Percentiles rank a stretch among this genome's conserved stretches.
phyloP scores from a whole-genome alignment of 495 filamentous ascomycete genomes.

The Lophium mytilinum region DNA sequence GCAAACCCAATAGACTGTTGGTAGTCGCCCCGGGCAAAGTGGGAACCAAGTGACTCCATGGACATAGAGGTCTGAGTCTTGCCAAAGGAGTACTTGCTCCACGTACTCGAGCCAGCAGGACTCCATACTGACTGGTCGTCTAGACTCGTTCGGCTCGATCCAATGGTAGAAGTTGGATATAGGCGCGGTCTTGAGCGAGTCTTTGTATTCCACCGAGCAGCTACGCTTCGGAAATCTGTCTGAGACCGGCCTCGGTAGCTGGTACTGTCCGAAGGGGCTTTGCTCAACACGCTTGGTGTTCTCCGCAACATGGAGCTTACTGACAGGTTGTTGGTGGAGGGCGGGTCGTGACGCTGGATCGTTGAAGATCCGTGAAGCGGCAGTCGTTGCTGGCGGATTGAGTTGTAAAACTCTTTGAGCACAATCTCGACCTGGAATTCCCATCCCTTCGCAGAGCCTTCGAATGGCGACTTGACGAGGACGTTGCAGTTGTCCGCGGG shows the following conservation, averaged over 20 bases:
- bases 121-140: conserved; percentile 92
- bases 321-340: conserved; percentile 42
- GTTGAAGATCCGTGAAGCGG: conserved; percentile 63
- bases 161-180: conserved; percentile 69
- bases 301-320: conserved; percentile 59
- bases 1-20: conserved; percentile 97
- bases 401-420: conserved; percentile 84
- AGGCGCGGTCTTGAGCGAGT: conserved; percentile 75
- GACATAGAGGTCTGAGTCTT: conserved; percentile 87
- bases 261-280: conserved; percentile 65
- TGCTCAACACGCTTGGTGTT: conserved; percentile 83
- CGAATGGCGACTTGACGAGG: conserved; percentile 73
- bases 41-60: conserved; percentile 75
- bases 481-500: conserved; percentile 40
- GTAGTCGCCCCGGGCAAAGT: conserved; percentile 74
- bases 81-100: conserved; percentile 89
- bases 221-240: conserved; percentile 55
- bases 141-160: conserved; percentile 87
- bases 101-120: conserved; percentile 77
- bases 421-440: conserved; percentile 82
- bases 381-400: conserved; percentile 75
- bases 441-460: conserved; percentile 72
- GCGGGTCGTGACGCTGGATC: conserved; percentile 24
- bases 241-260: conserved; percentile 59
- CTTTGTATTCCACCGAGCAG: conserved; percentile 72